Evolutionary conservation across 352 stramenopile species (phyloP), one percentile per base, ranked within the genome.

Genomic region (Saprolegnia parasitica): DNA sequence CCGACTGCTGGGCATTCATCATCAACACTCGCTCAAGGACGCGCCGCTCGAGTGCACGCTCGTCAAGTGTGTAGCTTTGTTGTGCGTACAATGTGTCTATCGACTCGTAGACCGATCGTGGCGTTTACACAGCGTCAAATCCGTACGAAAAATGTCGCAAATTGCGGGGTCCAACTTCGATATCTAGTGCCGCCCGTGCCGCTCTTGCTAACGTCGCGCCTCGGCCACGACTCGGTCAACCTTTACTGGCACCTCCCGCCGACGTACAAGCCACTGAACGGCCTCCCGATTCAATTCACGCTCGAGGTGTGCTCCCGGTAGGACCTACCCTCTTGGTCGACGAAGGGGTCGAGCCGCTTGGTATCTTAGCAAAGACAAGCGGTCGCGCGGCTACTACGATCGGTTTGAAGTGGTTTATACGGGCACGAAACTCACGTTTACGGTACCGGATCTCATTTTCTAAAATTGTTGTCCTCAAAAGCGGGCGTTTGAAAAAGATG

Each of bases 261-360:
- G 32, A n/a, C 39, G 42, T 65, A 65, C 23, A 52, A 52, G 35
- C 56, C 56, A 10, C 42, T 32, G 37, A 65, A 65, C 23, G 56
- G 56, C 21, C 35, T 65, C n/a, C 20, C 39, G 15, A n/a, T 65
- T n/a, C 13, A 47, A 16, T 65, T 65, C 24, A 21, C 24, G 56
- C 56, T 65, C 21, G 56, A 65, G 47, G 47, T 65, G 32, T 65
- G 56, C 16, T 23, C 39, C 20, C 35, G 56, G 56, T 65, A 65
- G 4, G 1, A 8, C 52, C 42, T 11, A 49, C 1, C 42, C 42
- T n/a, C 10, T 4, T n/a, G 13, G 11, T 49, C 4, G 42, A 2
- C 4, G 4, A 4, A 49, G 42, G 13, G 18, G 42, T 49, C 18
- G 29, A 35, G 29, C 42, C 3, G 1, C 1, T 49, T 10, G 11